Evolutionary conservation across 2,329 filamentous ascomycete species (phyloP), one percentile per base, ranked within the genome.

Genomic region (Sporothrix schenckii): DNA sequence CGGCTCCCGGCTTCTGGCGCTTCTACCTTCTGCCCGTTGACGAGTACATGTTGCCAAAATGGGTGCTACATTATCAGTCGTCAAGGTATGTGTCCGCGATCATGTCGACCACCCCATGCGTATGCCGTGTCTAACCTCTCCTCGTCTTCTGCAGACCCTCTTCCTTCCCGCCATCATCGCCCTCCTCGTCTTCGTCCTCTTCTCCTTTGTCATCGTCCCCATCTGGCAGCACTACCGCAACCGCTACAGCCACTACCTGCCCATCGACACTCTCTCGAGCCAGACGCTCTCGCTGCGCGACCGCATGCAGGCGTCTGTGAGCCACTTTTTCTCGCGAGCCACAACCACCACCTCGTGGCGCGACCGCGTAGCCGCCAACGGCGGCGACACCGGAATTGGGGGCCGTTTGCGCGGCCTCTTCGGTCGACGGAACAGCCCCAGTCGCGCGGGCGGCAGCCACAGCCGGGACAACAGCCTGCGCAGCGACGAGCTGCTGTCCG

Each of bases 201-300:
- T 89, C 70, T 89, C 87, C 70, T 91, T 88, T 78, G 80, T 89
- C 75, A 76, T 92, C 72, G 77, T 92, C 34, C 91, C 91, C 1
- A 77, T 91, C 72, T 91, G 91, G 86, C 89, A 87, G 63, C 86
- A 85, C 70, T 91, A 92, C 79, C 88, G 87, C 73, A 85, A 85
- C 75, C 88, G 90, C 72, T 93, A 93, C 79, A 86, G 88, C 76
- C 89, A 92, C 72, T 93, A 93, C 77, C 86, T 93, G 1, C 91
- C 91, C 0, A 80, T 93, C 73, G 86, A 91, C 72, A 82, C 84
- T 44, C 87, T 91, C 72, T 86, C 87, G 27, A 85, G 82, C 66
- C 85, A 85, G 66, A 89, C 86, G 6, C 80, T 81, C 9, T 81
- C 87, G 72, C 74, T 89, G 30, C 84, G 88, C 39, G 80, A 85